Evolutionary conservation across 73 alveolate species (phyloP), one percentile per base, ranked within the genome.

Genomic region (Uronychia setigera): DNA sequence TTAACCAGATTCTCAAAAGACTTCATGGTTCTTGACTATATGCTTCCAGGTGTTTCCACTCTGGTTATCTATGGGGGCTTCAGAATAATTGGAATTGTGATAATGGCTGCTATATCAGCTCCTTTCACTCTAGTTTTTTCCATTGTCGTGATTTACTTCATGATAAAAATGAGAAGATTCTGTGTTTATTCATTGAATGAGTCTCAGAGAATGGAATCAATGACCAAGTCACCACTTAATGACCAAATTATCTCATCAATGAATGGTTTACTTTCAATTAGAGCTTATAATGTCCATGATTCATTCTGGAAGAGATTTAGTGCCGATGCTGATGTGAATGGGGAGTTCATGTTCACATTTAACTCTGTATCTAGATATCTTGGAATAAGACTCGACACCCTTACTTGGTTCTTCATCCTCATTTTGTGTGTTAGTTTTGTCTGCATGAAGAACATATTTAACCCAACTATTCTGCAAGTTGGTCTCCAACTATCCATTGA

Each of bases 1-100:
- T 75, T 97, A 75, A 96, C 95, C 78, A 84, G 98, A 58, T 94
- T 97, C 77, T 81, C 98, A 25, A 92, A 94, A 77, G 99, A 97
- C 81, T 85, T 79, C 25, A 33, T 34, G 79, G 29, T 28, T 0
- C 31, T 27, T 28, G 80, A 83, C 34, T 80, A 0, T 34, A 0
- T 34, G 32, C 67, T 78, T 46, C 67, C 67, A 46, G 67, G 19
- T 19, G 19, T 11, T 5, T 46, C 67, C 5, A 19, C 67, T 46
- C 5, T 46, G 5, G 67, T 19, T 46, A n/a, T 46, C 67, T 46
- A 11, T 5, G 19, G n/a, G 5, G 67, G 5, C 19, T 19, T 46
- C 67, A 46, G 67, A 19, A 46, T 46, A 11, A 19, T 5, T 11
- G 19, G 67, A 5, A 46, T 46, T 46, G 19, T 46, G 5, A 46